Base-by-base conservation (phyloP, 2,329 filamentous ascomycete genomes). In the Cladosporium sphaerospermum region DNA sequence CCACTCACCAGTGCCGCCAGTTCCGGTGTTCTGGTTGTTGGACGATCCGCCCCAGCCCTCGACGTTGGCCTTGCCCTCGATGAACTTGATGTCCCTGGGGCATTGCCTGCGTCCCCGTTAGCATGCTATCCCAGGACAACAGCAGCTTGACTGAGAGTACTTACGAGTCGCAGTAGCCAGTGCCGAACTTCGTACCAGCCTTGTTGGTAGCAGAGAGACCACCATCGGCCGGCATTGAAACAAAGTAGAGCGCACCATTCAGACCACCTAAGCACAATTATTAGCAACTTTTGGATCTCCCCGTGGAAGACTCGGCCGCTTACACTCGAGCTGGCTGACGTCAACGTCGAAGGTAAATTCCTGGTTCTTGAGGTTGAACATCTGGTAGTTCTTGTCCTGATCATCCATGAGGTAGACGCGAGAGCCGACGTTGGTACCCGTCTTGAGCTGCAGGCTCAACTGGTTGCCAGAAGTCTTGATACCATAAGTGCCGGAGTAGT, bases 291-390 rank as follows among this genome's bases (percentile, higher is more conserved):
- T 7, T 23, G 23, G 23, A 23, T 23, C 23, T 23, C 23, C 23
- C 23, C 23, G 23, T 14, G 2, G 6, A 5, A 19, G 28, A 9
- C 8, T 3, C 14, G 32, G 7, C 9, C 23, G 34, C 48, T 51
- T 37, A 51, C 48, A 51, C 37, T 18, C 48, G 32, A 51, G n/a
- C 40, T 51, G 9, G 48, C 40, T 44, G 42, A 86, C 80, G 65
- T 88, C 85, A 23, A 87, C 84, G 52, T 87, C 84, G 57, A 88
- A 86, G 52, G 82, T 84, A 71, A 88, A 83, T 69, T 88, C 85
- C 64, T 84, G 78, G 69, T 81, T 82, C 51, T 82, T 74, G 54
- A 87, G 74, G 55, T 80, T 76, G 71, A 87, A 83, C 64, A 79
- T 77, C 71, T 86, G 72, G 69, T 88, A 88, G 55, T 78, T 79